Percentiles rank a stretch among this genome's conserved stretches.
These are phyloP conservation scores for Caloboletus firmus DNA, from an alignment of 1,284 basidiomycete species.

Conservation along the genomic window DNA sequence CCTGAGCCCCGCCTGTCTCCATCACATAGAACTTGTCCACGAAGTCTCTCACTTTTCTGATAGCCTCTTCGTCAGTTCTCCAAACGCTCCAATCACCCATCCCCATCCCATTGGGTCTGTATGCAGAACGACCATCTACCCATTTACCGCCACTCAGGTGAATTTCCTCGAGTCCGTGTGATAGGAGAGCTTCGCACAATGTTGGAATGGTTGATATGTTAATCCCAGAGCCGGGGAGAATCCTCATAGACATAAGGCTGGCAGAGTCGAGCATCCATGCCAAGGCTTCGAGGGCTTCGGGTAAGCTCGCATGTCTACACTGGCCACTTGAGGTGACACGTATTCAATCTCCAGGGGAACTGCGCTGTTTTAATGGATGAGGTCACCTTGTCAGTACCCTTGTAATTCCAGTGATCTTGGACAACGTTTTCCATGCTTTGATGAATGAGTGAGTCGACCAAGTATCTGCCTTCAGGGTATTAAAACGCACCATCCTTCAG, in stretches of 20 bases:
- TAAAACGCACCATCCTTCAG: constrained; percentile 47
- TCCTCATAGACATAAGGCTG: constrained; percentile 36
- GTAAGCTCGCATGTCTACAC: constrained; percentile 37
- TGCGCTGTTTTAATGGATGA: not conserved
- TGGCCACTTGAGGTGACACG: constrained; percentile 47
- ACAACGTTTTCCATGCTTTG: constrained; percentile 56
- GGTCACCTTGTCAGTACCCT: constrained; percentile 73
- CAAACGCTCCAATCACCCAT: constrained; percentile 76
- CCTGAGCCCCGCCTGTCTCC: not conserved
- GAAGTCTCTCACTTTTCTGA: constrained; percentile 52
- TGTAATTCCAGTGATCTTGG: constrained; percentile 59
- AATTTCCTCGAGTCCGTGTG: constrained; percentile 59
- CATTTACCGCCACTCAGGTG: constrained; percentile 71
- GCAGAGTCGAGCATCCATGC: constrained; percentile 41
- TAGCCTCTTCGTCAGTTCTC: constrained; percentile 53
- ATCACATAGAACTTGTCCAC: constrained; percentile 35
- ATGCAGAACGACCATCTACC: constrained; percentile 52
- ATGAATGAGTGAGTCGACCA: not conserved
- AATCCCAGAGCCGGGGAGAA: constrained; percentile 76
- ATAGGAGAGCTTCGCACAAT: constrained; percentile 51
- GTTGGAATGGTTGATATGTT: constrained; percentile 50
- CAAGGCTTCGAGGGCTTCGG: constrained; percentile 46
- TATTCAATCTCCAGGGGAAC: constrained; percentile 1
- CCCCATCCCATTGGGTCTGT: constrained; percentile 58
- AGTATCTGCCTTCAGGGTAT: not conserved